phyloP scores from a whole-genome alignment of 805 yeast species.

The Metschnikowia corniflorae region DNA sequence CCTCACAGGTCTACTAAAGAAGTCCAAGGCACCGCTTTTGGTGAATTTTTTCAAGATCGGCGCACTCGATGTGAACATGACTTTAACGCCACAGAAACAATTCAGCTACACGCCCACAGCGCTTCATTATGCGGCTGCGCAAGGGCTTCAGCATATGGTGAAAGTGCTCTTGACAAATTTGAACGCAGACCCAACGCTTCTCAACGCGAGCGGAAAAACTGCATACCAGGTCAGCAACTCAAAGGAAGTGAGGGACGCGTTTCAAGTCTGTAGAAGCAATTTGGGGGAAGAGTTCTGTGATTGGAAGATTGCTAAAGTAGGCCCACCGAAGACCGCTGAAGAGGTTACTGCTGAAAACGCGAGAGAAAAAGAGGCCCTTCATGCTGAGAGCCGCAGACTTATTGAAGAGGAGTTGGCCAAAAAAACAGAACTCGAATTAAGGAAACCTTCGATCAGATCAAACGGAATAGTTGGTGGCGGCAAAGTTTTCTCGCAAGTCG shows the following conservation, averaged over 20 bases:
- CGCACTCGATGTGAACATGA: slow-evolving; percentile 49
- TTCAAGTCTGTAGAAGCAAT: slow-evolving; percentile 62
- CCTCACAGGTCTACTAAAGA: slow-evolving; percentile 56
- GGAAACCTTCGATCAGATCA: slow-evolving; percentile 28
- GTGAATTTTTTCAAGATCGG: slow-evolving; percentile 58
- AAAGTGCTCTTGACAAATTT: slow-evolving; percentile 56
- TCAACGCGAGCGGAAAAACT: slow-evolving; percentile 53
- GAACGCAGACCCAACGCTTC: slow-evolving; percentile 65
- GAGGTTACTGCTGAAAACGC: slow-evolving; percentile 45
- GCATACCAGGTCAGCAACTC: slow-evolving; percentile 65
- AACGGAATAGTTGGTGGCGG: slow-evolving; percentile 33
- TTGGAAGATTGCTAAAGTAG: slow-evolving; percentile 70
- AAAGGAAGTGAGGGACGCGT: slow-evolving; percentile 45
- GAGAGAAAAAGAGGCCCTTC: slow-evolving; percentile 31
- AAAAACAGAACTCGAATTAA: slow-evolving; percentile 32
- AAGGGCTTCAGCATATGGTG: slow-evolving; percentile 66
- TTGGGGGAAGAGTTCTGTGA: slow-evolving; percentile 69
- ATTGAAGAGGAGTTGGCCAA: slow-evolving; percentile 44
- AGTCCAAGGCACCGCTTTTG: slow-evolving; percentile 74
- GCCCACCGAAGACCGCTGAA: slow-evolving; percentile 54
- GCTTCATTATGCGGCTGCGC: slow-evolving; percentile 72
- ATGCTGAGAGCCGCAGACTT: slow-evolving; percentile 35
- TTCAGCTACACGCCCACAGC: slow-evolving; percentile 64
- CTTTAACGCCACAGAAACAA: slow-evolving; percentile 51
- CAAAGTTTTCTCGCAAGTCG: slow-evolving; percentile 17